These are phyloP conservation scores for Arabidopsis hybrid DNA, from an alignment of 441 rosid species.

Conservation along the genomic window DNA sequence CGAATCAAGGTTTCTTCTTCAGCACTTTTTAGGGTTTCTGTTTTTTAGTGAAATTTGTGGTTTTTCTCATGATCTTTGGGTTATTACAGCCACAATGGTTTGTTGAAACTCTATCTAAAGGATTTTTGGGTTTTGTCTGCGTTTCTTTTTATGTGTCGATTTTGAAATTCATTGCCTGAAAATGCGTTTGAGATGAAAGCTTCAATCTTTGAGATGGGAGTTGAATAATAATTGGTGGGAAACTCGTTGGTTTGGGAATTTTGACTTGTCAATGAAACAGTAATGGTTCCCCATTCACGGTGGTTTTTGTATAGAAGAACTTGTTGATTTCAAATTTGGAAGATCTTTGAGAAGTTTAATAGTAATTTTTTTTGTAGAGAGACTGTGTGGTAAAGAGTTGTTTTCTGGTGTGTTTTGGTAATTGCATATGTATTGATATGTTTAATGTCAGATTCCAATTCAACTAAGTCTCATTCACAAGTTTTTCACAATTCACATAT, in stretches of 20 bases:
- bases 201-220: constrained; percentile 6
- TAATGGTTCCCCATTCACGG: neutral
- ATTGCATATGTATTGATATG: too few relatives aligned
- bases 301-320: neutral
- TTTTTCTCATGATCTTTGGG: neutral
- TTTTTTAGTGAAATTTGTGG: neutral
- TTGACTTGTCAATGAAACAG: constrained; percentile 13
- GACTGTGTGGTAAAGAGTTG: constrained; percentile 4
- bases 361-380: neutral
- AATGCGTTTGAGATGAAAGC: constrained; percentile 8
- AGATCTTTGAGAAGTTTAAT: too few relatives aligned
- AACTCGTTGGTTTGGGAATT: neutral
- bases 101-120: neutral
- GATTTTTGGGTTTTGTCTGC: neutral
- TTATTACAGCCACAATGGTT: neutral
- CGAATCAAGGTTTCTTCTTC: constrained; percentile 63
- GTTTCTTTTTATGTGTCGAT: neutral
- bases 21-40: neutral
- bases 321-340: neutral
- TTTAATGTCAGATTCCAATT: too few relatives aligned
- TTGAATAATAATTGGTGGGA: constrained; percentile 1
- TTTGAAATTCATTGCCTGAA: neutral
- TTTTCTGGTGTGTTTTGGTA: constrained; percentile 7
- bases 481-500: too few relatives aligned
- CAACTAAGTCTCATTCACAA: too few relatives aligned